A percentile compares a stretch with the other conserved stretches of the same genome.
Evolutionary conservation across 345 rosid genomes (phyloP).

Genomic region (Lenwebbia sp.): DNA sequence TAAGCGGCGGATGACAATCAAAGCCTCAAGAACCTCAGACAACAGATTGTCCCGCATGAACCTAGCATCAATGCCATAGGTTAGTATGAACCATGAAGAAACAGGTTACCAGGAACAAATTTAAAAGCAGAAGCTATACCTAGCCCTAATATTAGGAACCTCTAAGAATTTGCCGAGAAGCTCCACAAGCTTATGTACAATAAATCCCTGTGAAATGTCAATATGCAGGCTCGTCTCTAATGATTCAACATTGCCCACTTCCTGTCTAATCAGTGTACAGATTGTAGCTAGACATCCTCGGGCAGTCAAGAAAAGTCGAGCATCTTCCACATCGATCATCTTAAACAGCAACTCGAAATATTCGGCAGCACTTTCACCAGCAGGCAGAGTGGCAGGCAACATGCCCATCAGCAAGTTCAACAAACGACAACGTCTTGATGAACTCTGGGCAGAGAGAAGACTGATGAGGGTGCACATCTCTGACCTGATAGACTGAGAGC

Average conservation of each 20-base stretch:
- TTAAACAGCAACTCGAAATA: conserved; percentile 89
- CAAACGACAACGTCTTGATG: conserved; percentile 66
- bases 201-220: conserved; percentile 96
- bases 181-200: conserved; percentile 94
- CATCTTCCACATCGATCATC: conserved; percentile 86
- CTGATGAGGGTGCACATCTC: conserved; percentile 96
- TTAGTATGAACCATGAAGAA: conserved; percentile 8
- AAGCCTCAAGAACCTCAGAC: conserved; percentile 88
- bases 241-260: conserved; percentile 82
- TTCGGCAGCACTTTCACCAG: conserved; percentile 94
- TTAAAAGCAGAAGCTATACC: conserved; percentile 27
- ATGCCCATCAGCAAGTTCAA: conserved; percentile 73
- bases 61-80: conserved; percentile 30
- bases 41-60: conserved; percentile 87
- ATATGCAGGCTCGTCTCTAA: conserved; percentile 90
- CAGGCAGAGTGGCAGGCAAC: conserved; percentile 79
- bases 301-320: conserved; percentile 88
- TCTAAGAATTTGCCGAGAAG: conserved; percentile 91
- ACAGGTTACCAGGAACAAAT: not conserved
- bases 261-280: conserved; percentile 77
- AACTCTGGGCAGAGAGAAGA: conserved; percentile 77
- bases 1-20: conserved; percentile 86
- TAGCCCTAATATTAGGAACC: conserved; percentile 80
- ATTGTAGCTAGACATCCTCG: conserved; percentile 74
- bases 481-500: conserved; percentile 92